Conservation (phyloP, 495 filamentous ascomycete species). For the Hypoxylon fragiforme region DNA sequence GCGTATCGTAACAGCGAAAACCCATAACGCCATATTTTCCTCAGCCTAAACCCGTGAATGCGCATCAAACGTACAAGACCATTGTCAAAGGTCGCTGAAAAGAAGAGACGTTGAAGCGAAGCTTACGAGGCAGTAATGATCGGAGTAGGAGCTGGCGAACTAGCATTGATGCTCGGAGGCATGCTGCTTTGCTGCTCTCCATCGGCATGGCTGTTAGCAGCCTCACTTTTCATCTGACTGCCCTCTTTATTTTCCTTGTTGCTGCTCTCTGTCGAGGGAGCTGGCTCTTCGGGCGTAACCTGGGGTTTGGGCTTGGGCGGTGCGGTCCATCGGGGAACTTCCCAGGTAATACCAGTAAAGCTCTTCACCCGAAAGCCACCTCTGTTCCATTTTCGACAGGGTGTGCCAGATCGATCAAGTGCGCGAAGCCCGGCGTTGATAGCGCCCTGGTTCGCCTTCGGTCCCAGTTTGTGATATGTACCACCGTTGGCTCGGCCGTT, state of each 20-base stretch:
- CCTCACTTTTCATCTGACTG: conserved; percentile 72
- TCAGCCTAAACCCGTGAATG: conserved; percentile 17
- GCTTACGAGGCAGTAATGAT: conserved; percentile 34
- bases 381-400: conserved; percentile 88
- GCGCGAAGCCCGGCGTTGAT: conserved; percentile 97
- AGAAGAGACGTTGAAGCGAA: not conserved
- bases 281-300: conserved; percentile 36
- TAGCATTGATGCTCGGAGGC: conserved; percentile 44
- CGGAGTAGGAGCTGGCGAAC: conserved; percentile 50
- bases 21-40: conserved; percentile 31
- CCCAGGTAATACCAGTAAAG: conserved; percentile 89
- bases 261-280: conserved; percentile 65
- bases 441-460: conserved; percentile 95
- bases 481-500: conserved; percentile 39
- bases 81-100: not conserved
- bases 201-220: conserved; percentile 62
- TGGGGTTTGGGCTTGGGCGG: conserved; percentile 58
- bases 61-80: conserved; percentile 18
- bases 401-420: conserved; percentile 84
- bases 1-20: not conserved
- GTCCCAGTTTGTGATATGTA: conserved; percentile 77
- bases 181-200: conserved; percentile 50
- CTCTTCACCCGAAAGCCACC: conserved; percentile 82
- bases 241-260: conserved; percentile 75
- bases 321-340: conserved; percentile 80